Evolutionary conservation across 768 basidiomycete genomes (phyloP), one percentile per base, ranked within the genome.

Genomic region (Dacryopinax primogenitus): DNA sequence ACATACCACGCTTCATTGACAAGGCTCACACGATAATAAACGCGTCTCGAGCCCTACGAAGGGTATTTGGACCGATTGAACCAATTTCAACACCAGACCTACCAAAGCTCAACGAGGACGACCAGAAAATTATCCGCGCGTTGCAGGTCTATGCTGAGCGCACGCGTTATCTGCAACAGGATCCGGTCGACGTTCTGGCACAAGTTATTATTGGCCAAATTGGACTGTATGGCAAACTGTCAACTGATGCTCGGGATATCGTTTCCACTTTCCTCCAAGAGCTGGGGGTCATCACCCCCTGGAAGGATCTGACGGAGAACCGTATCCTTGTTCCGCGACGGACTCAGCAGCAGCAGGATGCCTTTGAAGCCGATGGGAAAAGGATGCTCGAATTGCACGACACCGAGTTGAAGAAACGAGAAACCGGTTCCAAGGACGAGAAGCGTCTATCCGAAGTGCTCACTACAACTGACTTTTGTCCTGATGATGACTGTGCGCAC

Each of bases 271-370:
- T 86, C 23, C 77, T 96, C 35, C 72, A 83, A 16, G 84, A 90
- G 47, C 70, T 95, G 15, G 93, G 95, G 6, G 80, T 86, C 6
- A 71, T 89, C 23, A 80, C 87, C 1, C 86, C 88, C 1, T 96
- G 94, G 94, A 85, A 92, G 68, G 86, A 92, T 69, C 67, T 83
- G 33, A 74, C 76, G 78, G 7, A 72, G 80, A 33, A 73, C 75
- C 65, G 75, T 74, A 0, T 71, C 75, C 18, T 69, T 82, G 11
- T 70, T 68, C 13, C 51, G 73, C 15, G 73, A 75, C 62, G 35
- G 64, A 35, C 39, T 62, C 37, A 32, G 32, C 34, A 39, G 18
- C 33, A 47, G 33, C 33, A 23, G 26, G 34, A 21, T 33, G 35
- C 36, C 30, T 63, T 63, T 16, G 51, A 33, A 23, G 36, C 35